Evolutionary conservation across 2,329 filamentous ascomycete species (phyloP), one percentile per base, ranked within the genome.

Genomic region (Fusarium austroafricanum): DNA sequence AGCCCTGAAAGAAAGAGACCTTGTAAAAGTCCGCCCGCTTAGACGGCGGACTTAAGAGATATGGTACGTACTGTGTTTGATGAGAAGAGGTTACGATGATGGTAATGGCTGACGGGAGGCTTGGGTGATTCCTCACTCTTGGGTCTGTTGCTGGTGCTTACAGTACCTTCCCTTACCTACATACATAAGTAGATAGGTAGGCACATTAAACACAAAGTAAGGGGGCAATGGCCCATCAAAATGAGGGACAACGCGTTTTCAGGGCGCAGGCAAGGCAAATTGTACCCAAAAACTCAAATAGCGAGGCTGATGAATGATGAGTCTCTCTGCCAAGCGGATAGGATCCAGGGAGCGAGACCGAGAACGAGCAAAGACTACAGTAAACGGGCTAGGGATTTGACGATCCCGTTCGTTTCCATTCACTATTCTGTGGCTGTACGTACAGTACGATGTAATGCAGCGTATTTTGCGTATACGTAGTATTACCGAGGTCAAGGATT

Each of bases 21-120:
- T 37, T 49, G 26, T 66, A 67, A 67, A 71, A 71, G 67, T 71
- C 65, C 68, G 67, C 67, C 61, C n/a, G 26, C 31, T 20, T 38
- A 51, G 59, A 38, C 53, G 40, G 68, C 68, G 68, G 68, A 71
- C 61, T 71, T 71, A 61, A 46, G 28, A 38, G 42, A 35, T 35
- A n/a, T 39, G 45, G 52, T 61, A 55, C 38, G 44, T 58, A 58
- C 55, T 31, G 28, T 18, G 31, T 35, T 35, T n/a, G 33, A 12
- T 31, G 29, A 31, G 29, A 31, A 31, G 29, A 31, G 29, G 31
- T 17, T 28, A 35, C 11, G 23, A 42, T 29, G 35, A 42, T 51
- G n/a, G 23, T 17, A 21, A 62, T 65, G 55, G 60, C 67, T 70
- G 54, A 68, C 56, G 46, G 55, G 38, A 63, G 58, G 60, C 39